phyloP scores from a whole-genome alignment of 257 asterid species.

The Cruciata laevipes region DNA sequence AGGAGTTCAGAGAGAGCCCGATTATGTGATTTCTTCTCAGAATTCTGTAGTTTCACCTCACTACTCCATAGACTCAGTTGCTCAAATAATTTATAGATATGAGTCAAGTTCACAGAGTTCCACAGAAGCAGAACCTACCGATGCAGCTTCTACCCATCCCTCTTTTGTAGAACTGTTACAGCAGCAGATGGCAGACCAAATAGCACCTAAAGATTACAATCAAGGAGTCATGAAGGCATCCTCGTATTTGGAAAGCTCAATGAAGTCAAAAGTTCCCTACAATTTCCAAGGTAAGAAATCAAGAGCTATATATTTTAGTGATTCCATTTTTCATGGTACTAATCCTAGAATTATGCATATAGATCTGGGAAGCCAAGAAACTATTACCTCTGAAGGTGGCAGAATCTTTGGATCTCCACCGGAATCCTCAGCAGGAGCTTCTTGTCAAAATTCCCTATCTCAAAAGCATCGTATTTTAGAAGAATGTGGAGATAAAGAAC shows the following conservation, averaged over 20 bases:
- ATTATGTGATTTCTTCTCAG: conserved; percentile 59
- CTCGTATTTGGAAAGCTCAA: conserved; percentile 13
- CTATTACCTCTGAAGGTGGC: conserved; percentile 18
- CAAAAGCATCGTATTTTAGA: conserved; percentile 23
- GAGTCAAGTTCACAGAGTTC: conserved; percentile 43
- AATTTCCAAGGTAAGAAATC: conserved; percentile 25
- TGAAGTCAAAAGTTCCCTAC: conserved; percentile 24
- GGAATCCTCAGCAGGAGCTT: conserved; percentile 48
- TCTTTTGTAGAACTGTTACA: conserved; percentile 50
- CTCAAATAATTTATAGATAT: conserved; percentile 40
- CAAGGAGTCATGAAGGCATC: conserved; percentile 23
- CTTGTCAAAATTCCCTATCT: conserved; percentile 27
- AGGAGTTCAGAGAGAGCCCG: conserved; percentile 45
- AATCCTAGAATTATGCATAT: conserved; percentile 17
- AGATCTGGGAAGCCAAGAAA: conserved; percentile 29
- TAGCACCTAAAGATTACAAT: conserved; percentile 28
- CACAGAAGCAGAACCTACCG: conserved; percentile 39
- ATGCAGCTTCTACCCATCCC: conserved; percentile 27
- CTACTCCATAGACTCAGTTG: conserved; percentile 43
- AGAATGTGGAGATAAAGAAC: conserved; percentile 27
- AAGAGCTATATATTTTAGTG: conserved; percentile 1
- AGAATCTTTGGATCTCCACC: conserved; percentile 39
- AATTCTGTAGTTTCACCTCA: conserved; percentile 61
- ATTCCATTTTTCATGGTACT: conserved; percentile 5
- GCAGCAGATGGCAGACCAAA: conserved; percentile 34